Percentiles rank a stretch among this genome's conserved stretches.
Conservation (phyloP, 2,329 filamentous ascomycete genomes). For the Phyllosticta citribraziliensis region DNA sequence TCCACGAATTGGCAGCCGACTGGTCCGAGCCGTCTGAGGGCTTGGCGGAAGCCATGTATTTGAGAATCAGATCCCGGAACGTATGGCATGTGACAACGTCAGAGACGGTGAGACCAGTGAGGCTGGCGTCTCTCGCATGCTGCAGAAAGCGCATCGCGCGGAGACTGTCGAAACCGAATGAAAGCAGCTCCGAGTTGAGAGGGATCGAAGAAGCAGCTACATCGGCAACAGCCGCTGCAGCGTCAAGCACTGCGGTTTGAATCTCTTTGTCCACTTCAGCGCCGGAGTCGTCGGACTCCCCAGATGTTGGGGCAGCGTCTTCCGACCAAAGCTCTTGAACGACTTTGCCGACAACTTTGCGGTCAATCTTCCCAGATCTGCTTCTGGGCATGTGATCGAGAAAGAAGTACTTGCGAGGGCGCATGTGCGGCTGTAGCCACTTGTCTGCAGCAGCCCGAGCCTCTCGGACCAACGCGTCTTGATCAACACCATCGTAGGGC, state of each 20-base stretch:
- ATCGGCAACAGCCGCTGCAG: slow-evolving; percentile 11
- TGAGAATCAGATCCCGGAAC: slow-evolving; percentile 1
- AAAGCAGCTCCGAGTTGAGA: slow-evolving; percentile 15
- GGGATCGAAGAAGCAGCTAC: slow-evolving; percentile 11
- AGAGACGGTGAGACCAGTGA: slow-evolving; percentile 18
- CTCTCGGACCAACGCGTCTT: slow-evolving; percentile 13
- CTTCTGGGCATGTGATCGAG: slow-evolving; percentile 56
- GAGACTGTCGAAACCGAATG: slow-evolving; percentile 17
- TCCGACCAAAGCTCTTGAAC: slow-evolving; percentile 2
- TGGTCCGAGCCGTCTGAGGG: neutral
- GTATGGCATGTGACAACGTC: slow-evolving; percentile 18
- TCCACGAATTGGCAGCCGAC: neutral
- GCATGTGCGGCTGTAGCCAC: slow-evolving; percentile 72
- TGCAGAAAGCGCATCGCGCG: slow-evolving; percentile 16
- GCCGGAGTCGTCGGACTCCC: neutral
- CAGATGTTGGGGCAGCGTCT: neutral
- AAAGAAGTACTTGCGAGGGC: slow-evolving; percentile 60
- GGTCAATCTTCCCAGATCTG: slow-evolving; percentile 70
- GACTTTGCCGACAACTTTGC: slow-evolving; percentile 31
- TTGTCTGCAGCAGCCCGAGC: neutral
- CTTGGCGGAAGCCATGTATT: neutral
- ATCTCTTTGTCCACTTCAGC: neutral
- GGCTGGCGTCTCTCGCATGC: slow-evolving; percentile 8
- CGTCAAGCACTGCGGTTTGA: slow-evolving; percentile 6
- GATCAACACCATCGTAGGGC: neutral